Base-by-base conservation (phyloP, 257 asterid genomes). In the Capsicum baccatum region DNA sequence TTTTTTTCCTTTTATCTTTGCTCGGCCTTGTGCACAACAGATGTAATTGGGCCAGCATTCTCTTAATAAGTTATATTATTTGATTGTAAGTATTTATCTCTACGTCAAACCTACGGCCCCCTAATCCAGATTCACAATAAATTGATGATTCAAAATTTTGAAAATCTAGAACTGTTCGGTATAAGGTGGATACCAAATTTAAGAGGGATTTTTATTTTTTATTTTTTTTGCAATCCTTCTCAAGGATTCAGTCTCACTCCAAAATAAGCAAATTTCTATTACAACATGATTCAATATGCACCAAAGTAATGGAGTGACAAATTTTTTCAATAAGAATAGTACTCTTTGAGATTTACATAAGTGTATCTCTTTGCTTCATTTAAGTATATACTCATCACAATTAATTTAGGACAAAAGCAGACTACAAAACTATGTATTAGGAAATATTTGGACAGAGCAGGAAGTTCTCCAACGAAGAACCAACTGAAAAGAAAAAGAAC, bases 381-480 rank as follows among this genome's bases (percentile, higher is more conserved):
- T 83, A 33, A 68, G 33, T 42, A 42, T 82, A 70, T 26, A 52
- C 54, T 83, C 68, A 83, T 50, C 67, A 62, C 58, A 84, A 35
- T 14, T 52, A 54, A 78, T 78, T 15, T 78, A 54, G 48, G 9
- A 79, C 58, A 79, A 84, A 39, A n/a, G 6, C 55, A 52, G 52
- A 11, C 67, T 84, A 84, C 57, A 79, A 55, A 79, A n/a, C 83
- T 85, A 91, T 76, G 86, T 64, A 73, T 39, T 79, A 85, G 17
- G 14, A 37, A 87, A 81, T 83, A 64, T 79, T 88, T 80, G 78
- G 81, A 85, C 88, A 85, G 60, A 81, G 64, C 68, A 63, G 52
- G 68, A 63, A 89, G 90, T 85, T 89, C 94, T 89, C 90, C 85
- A 62, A 10, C 6, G 79, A 84, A 90, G 91, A 91, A 87, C 91